Base-by-base conservation (phyloP, 371 early-diverging fungal species). In the Choanephora cucurbitarum region DNA sequence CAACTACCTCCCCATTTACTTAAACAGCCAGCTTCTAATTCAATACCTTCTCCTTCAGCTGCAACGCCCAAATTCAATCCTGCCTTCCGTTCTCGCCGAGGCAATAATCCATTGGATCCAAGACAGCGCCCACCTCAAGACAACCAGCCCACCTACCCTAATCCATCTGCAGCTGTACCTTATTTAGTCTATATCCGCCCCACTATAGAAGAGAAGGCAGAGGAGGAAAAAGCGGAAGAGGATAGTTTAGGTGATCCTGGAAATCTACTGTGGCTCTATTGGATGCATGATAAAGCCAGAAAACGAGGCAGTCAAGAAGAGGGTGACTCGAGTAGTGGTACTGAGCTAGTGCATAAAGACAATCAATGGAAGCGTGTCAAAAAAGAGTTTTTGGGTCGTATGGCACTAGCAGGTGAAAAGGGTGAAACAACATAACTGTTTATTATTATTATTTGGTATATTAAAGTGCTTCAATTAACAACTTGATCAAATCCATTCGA, bases 401-500 rank as follows among this genome's bases (percentile, higher is more conserved):
- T 57, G 22, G 66, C 69, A 1, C 57, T 65, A 33, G 43, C 61
- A 34, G 65, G 64, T 15, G 61, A 68, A 34, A 60, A 64, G 31
- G 69, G 69, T 11, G 69, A 64, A 31, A 55, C 43, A 24, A 42
- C 49, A 10, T 61, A 62, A 32, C 1, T 22, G 19, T 34, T 9
- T 28, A 28, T 28, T 28, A n/a, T n/a, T n/a, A n/a, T n/a, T n/a
- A n/a, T n/a, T n/a, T n/a, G n/a, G n/a, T n/a, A n/a, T n/a, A n/a
- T n/a, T n/a, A n/a, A n/a, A n/a, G n/a, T n/a, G n/a, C n/a, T n/a
- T n/a, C n/a, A 67, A 23, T 55, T 55, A 40, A 70, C 60, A 21
- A 68, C 57, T 17, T 70, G 75, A 13, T 71, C 64, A 48, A 62
- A 74, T 3, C 64, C 66, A 43, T 60, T 70, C 3, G 51, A 58